phyloP scores from a whole-genome alignment of 1,139 yeast genomes.

The Taphrina communis region DNA sequence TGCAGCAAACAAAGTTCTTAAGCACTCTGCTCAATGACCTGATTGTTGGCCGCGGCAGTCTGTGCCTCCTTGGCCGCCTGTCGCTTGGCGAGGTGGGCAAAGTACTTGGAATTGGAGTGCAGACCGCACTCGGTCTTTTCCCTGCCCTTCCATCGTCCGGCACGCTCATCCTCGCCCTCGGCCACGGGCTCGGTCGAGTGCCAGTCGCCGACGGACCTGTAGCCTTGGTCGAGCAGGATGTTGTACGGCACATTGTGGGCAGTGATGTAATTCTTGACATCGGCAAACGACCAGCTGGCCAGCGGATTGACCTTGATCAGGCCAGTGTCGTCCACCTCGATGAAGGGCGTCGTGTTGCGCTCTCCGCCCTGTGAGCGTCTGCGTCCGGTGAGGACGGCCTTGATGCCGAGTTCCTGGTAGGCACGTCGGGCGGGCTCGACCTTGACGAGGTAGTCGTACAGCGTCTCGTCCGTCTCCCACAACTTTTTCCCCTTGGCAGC shows the following conservation, averaged over 20 bases:
- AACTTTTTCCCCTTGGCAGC: slow-evolving; percentile 70
- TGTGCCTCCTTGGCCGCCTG: slow-evolving; percentile 38
- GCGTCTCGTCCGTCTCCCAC: slow-evolving; percentile 82
- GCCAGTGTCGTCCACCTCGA: slow-evolving; percentile 76
- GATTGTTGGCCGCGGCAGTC: slow-evolving; percentile 2
- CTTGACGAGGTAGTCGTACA: slow-evolving; percentile 84
- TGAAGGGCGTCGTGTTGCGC: slow-evolving; percentile 71
- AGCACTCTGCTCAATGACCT: slow-evolving; percentile 13
- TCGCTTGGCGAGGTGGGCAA: slow-evolving; percentile 39
- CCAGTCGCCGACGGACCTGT: slow-evolving; percentile 93
- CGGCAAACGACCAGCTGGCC: slow-evolving; percentile 77
- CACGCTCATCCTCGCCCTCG: slow-evolving; percentile 92
- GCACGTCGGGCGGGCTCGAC: slow-evolving; percentile 94
- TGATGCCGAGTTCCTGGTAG: slow-evolving; percentile 69
- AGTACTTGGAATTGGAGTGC: slow-evolving; percentile 63
- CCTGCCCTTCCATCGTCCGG: slow-evolving; percentile 96
- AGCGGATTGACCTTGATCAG: slow-evolving; percentile 87
- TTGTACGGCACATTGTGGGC: slow-evolving; percentile 81
- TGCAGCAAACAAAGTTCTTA: background rate
- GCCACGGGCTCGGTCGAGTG: slow-evolving; percentile 89
- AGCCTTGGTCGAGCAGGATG: slow-evolving; percentile 80
- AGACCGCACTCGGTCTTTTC: slow-evolving; percentile 96
- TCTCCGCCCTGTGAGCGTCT: slow-evolving; percentile 89
- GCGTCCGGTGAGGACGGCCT: slow-evolving; percentile 91
- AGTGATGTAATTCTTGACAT: slow-evolving; percentile 73